phyloP scores from a whole-genome alignment of 352 stramenopile genomes.

The Phytophthora aleatoria region DNA sequence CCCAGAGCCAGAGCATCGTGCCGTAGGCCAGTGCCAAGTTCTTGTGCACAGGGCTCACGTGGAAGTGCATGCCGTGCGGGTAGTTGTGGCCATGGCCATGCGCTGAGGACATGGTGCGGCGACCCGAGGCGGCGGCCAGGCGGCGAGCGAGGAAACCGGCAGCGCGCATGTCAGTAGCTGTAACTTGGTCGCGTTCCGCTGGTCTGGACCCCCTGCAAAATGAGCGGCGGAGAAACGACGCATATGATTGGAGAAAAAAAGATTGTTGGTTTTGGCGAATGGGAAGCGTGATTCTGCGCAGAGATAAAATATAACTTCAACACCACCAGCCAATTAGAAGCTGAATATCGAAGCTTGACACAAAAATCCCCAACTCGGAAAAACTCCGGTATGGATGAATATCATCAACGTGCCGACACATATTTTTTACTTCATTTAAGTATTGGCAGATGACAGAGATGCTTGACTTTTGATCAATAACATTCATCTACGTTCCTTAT shows the following conservation, averaged over 20 bases:
- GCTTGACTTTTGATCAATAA: too few relatives aligned
- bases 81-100: conserved; percentile 68
- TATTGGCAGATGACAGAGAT: too few relatives aligned
- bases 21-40: conserved; percentile 86
- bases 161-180: conserved; percentile 36
- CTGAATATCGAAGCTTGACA: too few relatives aligned
- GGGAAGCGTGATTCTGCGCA: not conserved
- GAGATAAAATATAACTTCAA: not conserved
- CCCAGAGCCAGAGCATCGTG: conserved; percentile 91
- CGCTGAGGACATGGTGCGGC: conserved; percentile 64
- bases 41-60: conserved; percentile 89
- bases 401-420: too few relatives aligned
- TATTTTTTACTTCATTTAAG: too few relatives aligned
- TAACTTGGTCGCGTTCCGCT: conserved; percentile 18
- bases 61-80: conserved; percentile 89
- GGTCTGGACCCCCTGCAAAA: conserved; percentile 23
- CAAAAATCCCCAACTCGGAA: too few relatives aligned
- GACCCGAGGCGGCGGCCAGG: conserved; percentile 40
- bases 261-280: conserved; percentile 12
- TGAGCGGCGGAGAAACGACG: conserved; percentile 24
- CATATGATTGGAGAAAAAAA: conserved; percentile 24
- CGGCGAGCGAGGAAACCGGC: conserved; percentile 59
- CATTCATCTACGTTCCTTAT: too few relatives aligned
- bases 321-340: not conserved
- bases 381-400: too few relatives aligned